phyloP scores from a whole-genome alignment of 1,139 yeast genomes.

The Diutina scorzettiae region DNA sequence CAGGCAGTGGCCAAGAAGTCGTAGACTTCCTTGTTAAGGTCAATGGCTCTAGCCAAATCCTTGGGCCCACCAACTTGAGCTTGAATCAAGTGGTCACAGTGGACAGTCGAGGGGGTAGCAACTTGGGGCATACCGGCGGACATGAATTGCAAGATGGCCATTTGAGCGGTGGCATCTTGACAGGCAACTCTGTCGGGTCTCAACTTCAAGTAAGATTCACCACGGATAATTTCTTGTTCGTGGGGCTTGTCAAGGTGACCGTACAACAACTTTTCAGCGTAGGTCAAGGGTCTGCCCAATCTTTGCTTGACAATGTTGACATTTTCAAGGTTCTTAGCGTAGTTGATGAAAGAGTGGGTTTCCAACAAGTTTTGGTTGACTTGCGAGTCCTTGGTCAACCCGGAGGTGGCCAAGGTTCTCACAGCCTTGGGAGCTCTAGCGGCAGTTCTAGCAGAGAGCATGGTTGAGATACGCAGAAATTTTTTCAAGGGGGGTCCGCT shows the following conservation, averaged over 20 bases:
- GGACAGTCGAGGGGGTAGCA: constrained; percentile 95
- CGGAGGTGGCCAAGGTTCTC: constrained; percentile 6
- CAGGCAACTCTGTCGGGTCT: constrained; percentile 99
- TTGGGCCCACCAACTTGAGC: constrained; percentile 90
- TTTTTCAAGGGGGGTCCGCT: background rate
- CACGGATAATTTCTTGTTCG: constrained; percentile 90
- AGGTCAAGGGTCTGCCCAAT: constrained; percentile 87
- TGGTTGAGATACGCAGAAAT: constrained; percentile 1
- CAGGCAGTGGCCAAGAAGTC: constrained; percentile 91
- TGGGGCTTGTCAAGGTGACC: constrained; percentile 96
- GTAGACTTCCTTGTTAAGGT: constrained; percentile 90
- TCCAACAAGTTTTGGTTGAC: constrained; percentile 90
- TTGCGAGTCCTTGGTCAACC: constrained; percentile 74
- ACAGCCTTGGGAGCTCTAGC: constrained; percentile 6
- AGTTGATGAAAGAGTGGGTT: constrained; percentile 66
- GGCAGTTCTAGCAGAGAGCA: constrained; percentile 6
- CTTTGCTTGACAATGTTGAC: constrained; percentile 79
- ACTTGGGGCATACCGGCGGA: constrained; percentile 91
- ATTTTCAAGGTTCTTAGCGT: constrained; percentile 72
- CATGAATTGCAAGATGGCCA: constrained; percentile 98
- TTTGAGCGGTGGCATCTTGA: constrained; percentile 99
- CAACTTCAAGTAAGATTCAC: constrained; percentile 89
- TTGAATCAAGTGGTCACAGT: constrained; percentile 98
- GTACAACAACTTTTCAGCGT: constrained; percentile 92
- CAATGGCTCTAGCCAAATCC: constrained; percentile 90